phyloP scores from a whole-genome alignment of 495 filamentous ascomycete species.

The Penicillium malachiteum region DNA sequence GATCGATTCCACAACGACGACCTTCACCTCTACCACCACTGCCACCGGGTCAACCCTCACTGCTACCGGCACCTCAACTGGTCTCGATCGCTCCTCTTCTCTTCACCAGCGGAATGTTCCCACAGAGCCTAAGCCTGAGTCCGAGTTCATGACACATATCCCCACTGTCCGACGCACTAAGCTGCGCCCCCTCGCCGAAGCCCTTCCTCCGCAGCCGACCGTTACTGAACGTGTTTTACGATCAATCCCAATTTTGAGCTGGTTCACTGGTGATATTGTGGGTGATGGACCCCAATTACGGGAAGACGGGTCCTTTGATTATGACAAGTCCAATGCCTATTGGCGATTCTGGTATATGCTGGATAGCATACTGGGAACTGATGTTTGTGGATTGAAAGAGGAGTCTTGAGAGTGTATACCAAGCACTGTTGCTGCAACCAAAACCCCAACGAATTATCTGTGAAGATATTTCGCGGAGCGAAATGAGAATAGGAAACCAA shows the following conservation, averaged over 20 bases:
- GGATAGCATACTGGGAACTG: constrained; percentile 44
- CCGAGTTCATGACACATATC: constrained; percentile 52
- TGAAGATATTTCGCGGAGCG: too few relatives aligned
- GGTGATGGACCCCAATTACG: constrained; percentile 72
- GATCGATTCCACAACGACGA: constrained; percentile 36
- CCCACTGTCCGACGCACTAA: constrained; percentile 53
- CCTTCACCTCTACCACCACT: constrained; percentile 55
- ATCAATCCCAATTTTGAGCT: constrained; percentile 62
- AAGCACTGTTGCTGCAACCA: background rate
- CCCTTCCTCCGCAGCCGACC: constrained; percentile 62
- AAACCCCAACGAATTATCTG: too few relatives aligned
- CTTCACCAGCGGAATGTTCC: constrained; percentile 32
- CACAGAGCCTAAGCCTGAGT: constrained; percentile 34
- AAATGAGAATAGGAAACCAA: background rate
- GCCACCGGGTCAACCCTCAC: constrained; percentile 43
- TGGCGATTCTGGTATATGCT: constrained; percentile 63
- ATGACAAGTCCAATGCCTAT: constrained; percentile 69
- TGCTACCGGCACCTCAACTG: constrained; percentile 42
- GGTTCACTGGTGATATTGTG: constrained; percentile 77
- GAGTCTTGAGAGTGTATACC: constrained; percentile 31
- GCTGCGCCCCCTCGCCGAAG: constrained; percentile 53
- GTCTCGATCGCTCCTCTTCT: constrained; percentile 37
- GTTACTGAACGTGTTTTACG: constrained; percentile 58
- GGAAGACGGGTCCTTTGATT: constrained; percentile 81
- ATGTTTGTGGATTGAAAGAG: constrained; percentile 53